Percentiles rank a stretch among this genome's conserved stretches.
Conservation (phyloP, 23 red algal species). For the Gracilaria gracilis region DNA sequence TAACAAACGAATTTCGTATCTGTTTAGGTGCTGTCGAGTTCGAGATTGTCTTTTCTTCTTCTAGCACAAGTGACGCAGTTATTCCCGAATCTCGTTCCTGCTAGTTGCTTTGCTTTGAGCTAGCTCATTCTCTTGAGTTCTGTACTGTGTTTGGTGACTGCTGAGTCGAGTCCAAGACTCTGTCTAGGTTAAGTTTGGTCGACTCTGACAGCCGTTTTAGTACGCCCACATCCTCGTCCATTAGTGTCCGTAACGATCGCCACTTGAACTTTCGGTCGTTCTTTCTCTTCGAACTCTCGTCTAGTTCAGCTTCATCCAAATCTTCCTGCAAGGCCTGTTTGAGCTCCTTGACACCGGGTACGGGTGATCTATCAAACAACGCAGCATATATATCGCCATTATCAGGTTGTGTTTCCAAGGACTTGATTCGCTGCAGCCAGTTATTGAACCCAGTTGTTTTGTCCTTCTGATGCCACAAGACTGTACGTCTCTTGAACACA, state of each 20-base stretch:
- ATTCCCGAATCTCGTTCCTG: too few species aligned
- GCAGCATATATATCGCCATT: constrained; percentile 5
- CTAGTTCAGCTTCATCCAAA: constrained; percentile 30
- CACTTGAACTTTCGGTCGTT: constrained; percentile 64
- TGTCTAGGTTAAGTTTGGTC: neutral
- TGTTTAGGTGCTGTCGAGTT: too few species aligned
- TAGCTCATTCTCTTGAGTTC: neutral
- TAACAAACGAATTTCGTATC: too few species aligned
- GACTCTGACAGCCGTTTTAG: constrained; percentile 19
- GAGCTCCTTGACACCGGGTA: constrained; percentile 16
- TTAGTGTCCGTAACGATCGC: constrained; percentile 45
- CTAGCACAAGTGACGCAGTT: too few species aligned
- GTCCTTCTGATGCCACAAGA: constrained; percentile 28
- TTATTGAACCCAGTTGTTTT: neutral
- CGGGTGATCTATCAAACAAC: constrained; percentile 22
- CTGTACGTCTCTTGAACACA: constrained; percentile 49
- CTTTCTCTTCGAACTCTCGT: constrained; percentile 35
- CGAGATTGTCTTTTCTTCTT: too few species aligned
- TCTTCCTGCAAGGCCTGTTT: constrained; percentile 50
- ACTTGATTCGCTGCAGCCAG: constrained; percentile 20
- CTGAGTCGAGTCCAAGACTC: neutral
- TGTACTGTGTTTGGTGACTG: neutral
- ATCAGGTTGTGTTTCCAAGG: neutral
- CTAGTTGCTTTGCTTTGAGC: neutral
- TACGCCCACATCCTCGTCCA: constrained; percentile 34